A percentile compares a stretch with the other conserved stretches of the same genome.
phyloP scores from a whole-genome alignment of 495 filamentous ascomycete species.

The Alectoria sarmentosa region DNA sequence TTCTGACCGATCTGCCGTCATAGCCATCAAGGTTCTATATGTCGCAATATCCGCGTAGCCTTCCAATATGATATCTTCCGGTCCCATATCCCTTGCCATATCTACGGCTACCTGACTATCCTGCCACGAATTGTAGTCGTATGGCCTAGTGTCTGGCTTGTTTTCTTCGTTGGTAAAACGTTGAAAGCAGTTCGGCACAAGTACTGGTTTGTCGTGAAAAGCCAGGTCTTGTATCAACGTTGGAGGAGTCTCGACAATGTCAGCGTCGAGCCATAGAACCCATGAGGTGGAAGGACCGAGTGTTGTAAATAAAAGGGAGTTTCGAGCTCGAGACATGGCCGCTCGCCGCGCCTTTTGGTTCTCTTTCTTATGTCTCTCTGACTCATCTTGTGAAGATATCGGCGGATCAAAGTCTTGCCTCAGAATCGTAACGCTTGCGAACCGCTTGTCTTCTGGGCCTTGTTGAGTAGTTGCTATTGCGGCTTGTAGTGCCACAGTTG shows the following conservation, averaged over 20 bases:
- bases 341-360: conserved; percentile 83
- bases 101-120: conserved; percentile 71
- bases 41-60: conserved; percentile 90
- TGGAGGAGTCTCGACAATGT: conserved; percentile 83
- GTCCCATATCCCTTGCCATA: conserved; percentile 69
- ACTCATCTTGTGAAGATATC: conserved; percentile 70
- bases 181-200: conserved; percentile 95
- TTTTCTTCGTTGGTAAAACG: conserved; percentile 72
- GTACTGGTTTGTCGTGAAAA: conserved; percentile 72
- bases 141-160: conserved; percentile 66
- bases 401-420: conserved; percentile 92
- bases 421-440: conserved; percentile 86
- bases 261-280: conserved; percentile 93
- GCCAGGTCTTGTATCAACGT: conserved; percentile 91
- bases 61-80: conserved; percentile 88
- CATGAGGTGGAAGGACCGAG: conserved; percentile 88
- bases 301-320: conserved; percentile 94
- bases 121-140: conserved; percentile 97
- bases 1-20: conserved; percentile 50
- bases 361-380: conserved; percentile 79
- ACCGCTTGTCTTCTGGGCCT: conserved; percentile 71
- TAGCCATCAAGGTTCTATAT: conserved; percentile 88
- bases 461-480: conserved; percentile 77
- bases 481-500: conserved; percentile 72
- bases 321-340: conserved; percentile 87